Percentiles rank a stretch among this genome's conserved stretches.
Evolutionary conservation across 164 flowering plant genomes (phyloP).

Genomic region (Stephania cephalantha): DNA sequence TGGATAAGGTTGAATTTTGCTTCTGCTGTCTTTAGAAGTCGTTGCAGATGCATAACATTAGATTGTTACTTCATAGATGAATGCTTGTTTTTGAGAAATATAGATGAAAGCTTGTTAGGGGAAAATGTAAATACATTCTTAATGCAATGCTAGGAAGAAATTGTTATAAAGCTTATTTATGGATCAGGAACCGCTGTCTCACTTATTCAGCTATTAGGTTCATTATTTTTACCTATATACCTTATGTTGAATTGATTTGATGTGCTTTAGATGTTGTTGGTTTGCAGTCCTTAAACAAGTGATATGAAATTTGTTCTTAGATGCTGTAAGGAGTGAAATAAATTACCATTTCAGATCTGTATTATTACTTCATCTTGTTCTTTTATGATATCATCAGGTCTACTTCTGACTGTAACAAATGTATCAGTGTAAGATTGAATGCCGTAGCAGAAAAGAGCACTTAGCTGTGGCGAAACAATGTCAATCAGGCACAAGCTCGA

Average conservation of each 20-base stretch:
- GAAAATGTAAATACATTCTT: neutral
- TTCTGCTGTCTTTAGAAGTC: neutral
- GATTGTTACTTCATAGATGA: neutral
- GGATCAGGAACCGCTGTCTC: neutral
- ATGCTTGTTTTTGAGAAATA: neutral
- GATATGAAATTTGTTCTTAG: neutral
- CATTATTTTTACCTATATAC: neutral
- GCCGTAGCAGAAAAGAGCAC: neutral
- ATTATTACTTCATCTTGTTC: neutral
- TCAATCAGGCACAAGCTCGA: neutral
- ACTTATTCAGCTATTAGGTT: neutral
- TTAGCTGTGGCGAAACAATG: neutral
- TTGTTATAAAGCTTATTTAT: neutral
- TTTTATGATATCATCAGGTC: neutral
- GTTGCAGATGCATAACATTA: neutral
- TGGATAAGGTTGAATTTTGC: neutral
- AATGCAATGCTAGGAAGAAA: neutral
- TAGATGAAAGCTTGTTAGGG: neutral
- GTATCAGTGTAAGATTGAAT: neutral
- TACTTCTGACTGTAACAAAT: neutral
- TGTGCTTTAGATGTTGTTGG: neutral
- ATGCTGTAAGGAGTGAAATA: neutral
- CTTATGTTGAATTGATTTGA: neutral
- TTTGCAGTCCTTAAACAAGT: neutral
- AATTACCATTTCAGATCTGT: neutral